A percentile compares a stretch with the other conserved stretches of the same genome.
Evolutionary conservation across 495 filamentous ascomycete species (phyloP).

Genomic region (Stereocaulon alpinum): DNA sequence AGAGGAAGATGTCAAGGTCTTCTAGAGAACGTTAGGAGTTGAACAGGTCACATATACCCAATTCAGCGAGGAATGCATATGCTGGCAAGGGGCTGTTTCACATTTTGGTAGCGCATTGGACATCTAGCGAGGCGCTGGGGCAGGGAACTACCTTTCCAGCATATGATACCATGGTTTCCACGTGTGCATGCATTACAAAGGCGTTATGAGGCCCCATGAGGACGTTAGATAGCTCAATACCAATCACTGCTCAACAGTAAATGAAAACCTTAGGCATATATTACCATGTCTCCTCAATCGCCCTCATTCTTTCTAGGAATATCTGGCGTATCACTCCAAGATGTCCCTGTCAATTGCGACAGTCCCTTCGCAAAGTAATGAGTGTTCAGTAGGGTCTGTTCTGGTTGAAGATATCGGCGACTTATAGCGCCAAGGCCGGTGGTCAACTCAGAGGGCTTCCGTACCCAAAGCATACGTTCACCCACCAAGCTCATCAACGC

Average conservation of each 20-base stretch:
- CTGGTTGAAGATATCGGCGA: background rate
- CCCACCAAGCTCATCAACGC: background rate
- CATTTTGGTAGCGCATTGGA: background rate
- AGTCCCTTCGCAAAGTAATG: too few relatives aligned
- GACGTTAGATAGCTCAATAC: background rate
- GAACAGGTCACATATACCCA: background rate
- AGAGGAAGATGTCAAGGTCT: slow-evolving; percentile 16
- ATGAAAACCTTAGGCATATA: too few relatives aligned
- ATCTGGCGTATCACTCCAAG: too few relatives aligned
- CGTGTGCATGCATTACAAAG: slow-evolving; percentile 1
- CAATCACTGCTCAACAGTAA: background rate
- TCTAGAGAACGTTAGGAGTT: background rate
- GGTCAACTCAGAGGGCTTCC: background rate
- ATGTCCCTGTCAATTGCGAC: too few relatives aligned
- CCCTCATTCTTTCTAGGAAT: too few relatives aligned
- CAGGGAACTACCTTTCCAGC: background rate
- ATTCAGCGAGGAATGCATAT: slow-evolving; percentile 4
- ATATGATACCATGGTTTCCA: slow-evolving; percentile 10
- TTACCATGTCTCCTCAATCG: too few relatives aligned
- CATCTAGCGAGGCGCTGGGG: slow-evolving; percentile 7
- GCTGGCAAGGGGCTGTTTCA: background rate
- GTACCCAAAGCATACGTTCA: background rate
- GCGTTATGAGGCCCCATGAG: background rate
- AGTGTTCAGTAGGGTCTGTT: too few relatives aligned
- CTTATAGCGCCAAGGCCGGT: background rate